Percentiles rank a stretch among this genome's conserved stretches.
These are phyloP conservation scores for Heliamphora pulchella DNA, from an alignment of 179 eudicot species.

Conservation along the genomic window DNA sequence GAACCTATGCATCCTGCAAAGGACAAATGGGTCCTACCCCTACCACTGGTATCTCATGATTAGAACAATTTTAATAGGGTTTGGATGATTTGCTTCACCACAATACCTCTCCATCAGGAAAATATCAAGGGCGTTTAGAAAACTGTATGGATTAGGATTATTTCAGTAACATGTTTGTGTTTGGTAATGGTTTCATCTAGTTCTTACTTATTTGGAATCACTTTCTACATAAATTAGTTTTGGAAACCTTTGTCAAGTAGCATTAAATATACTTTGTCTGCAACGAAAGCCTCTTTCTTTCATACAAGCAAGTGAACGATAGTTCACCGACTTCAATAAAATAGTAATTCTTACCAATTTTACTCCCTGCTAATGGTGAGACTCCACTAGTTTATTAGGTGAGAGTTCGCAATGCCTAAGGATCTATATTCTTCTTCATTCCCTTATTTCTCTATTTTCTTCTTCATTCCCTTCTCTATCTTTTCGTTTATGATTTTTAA, in stretches of 20 bases:
- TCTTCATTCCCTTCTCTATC: neutral
- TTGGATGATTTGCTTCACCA: no score
- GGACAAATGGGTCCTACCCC: no score
- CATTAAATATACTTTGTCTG: neutral
- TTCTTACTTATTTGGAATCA: neutral
- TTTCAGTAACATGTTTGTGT: neutral
- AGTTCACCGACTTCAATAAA: neutral
- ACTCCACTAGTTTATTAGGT: neutral
- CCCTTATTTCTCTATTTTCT: neutral
- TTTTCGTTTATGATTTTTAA: neutral
- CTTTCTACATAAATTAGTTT: neutral
- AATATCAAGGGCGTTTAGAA: neutral
- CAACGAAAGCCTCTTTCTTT: neutral
- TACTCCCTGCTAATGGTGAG: constrained; percentile 1
- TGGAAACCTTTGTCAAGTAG: neutral
- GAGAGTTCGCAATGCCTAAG: neutral
- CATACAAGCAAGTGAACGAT: neutral
- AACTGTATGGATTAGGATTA: neutral
- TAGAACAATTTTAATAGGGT: no score
- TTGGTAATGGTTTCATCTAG: constrained; percentile 6
- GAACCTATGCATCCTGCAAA: no score
- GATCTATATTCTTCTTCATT: neutral
- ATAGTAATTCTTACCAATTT: neutral
- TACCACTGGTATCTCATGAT: no score
- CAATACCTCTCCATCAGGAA: no score